Evolutionary conservation across 495 filamentous ascomycete genomes (phyloP), one percentile per base, ranked within the genome.

Genomic region (Penicillium robsamsonii): DNA sequence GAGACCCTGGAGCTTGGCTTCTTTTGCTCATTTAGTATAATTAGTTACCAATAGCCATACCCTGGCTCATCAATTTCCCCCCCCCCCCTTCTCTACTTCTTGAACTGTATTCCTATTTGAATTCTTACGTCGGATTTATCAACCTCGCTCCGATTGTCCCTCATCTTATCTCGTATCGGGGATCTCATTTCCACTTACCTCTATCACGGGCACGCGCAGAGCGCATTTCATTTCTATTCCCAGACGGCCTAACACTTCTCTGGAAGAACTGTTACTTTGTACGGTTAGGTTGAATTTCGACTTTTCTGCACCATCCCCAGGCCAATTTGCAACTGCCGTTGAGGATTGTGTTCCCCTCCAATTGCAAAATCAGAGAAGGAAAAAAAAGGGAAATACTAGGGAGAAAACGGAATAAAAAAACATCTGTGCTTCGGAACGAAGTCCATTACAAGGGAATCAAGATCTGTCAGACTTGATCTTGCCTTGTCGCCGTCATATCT

Each of bases 1-100:
- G 62, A 61, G 59, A 68, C 63, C 63, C 63, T 68, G 58, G 65
- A 68, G 66, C 66, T 68, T 66, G 66, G 66, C 66, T 60, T 53
- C 46, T 50, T 49, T 48, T 45, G 27, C 38, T 8, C 30, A 24
- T 33, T 41, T 63, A 50, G 50, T 56, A 55, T 67, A 65, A 60
- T 60, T 58, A 65, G 52, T 64, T 58, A 38, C 57, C 50, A 51
- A 57, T 31, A 47, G 46, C 37, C 53, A 50, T 53, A 42, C 45
- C 22, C 57, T 54, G 18, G 46, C 27, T 55, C 41, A 24, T 55
- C 41, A 18, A 57, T 59, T 62, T 53, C 57, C 61, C 38, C 37
- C 42, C 38, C 37, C 42, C 44, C 30, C 29, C 29, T 41, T 50
- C 51, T 25, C 40, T 40, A 45, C 47, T 51, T 51, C 52, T 54